Percentiles rank a stretch among this genome's conserved stretches.
phyloP scores from a whole-genome alignment of 169 alveolate species.

The Plasmodium coatneyi region DNA sequence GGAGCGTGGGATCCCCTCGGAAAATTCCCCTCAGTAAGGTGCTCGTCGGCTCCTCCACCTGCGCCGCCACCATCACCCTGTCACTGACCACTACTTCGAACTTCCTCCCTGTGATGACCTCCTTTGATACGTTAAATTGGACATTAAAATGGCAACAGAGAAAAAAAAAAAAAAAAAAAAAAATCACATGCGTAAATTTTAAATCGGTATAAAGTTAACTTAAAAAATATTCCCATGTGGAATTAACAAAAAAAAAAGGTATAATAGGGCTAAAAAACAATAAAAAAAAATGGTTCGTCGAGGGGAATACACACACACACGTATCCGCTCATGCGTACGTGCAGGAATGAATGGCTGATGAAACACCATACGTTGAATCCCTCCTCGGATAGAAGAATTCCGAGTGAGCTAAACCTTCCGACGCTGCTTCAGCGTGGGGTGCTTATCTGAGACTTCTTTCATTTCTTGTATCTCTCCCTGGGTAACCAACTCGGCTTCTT shows the following conservation, averaged over 20 bases:
- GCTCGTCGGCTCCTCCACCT: neutral
- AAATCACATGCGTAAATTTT: neutral
- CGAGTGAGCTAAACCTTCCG: neutral
- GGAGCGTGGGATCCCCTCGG: neutral
- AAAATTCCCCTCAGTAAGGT: neutral
- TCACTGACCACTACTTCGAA: neutral
- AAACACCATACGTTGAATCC: neutral
- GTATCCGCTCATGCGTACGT: neutral
- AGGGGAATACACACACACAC: neutral
- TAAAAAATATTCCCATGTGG: neutral
- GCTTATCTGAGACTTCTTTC: neutral
- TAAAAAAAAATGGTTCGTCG: neutral
- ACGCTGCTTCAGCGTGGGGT: constrained; percentile 28
- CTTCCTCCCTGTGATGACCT: neutral
- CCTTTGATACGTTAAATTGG: neutral
- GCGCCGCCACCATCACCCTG: neutral
- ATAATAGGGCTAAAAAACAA: neutral
- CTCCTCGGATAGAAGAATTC: neutral
- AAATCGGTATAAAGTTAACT: neutral
- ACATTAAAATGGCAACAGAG: neutral
- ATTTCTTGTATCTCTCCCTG: neutral
- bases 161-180: neutral
- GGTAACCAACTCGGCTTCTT: neutral
- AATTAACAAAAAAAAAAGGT: neutral
- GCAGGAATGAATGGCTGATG: neutral